These are phyloP conservation scores for Mycosphaerella arachidis DNA, from an alignment of 2,329 filamentous ascomycete species.

Conservation along the genomic window DNA sequence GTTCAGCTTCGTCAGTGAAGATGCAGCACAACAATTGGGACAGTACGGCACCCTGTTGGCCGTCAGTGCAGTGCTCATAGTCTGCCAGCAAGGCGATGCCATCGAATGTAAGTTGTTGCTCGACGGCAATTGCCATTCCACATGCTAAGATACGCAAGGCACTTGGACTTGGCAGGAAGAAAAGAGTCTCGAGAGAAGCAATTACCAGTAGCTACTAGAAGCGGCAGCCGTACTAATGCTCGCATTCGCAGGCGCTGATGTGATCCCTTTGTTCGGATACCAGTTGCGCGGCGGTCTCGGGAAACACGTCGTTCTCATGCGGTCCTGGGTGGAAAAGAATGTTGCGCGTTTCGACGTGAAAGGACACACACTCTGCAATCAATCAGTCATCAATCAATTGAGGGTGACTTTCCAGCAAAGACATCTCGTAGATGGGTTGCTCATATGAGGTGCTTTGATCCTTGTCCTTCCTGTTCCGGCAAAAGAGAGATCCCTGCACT, in stretches of 20 bases:
- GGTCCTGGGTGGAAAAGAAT: too few relatives aligned
- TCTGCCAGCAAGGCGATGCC: constrained; percentile 1
- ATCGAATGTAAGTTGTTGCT: background rate
- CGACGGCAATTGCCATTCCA: background rate
- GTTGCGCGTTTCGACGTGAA: too few relatives aligned
- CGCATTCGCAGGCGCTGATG: background rate
- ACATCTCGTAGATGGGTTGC: background rate
- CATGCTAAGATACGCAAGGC: background rate
- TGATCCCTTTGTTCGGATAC: background rate
- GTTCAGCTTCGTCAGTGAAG: constrained; percentile 2
- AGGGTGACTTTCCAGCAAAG: too few relatives aligned
- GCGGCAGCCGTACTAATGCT: background rate
- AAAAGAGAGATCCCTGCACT: background rate
- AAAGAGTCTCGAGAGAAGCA: background rate
- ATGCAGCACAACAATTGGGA: background rate
- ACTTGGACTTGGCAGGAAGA: constrained; percentile 4
- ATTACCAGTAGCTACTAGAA: background rate
- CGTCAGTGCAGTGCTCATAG: background rate
- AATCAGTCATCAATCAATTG: too few relatives aligned
- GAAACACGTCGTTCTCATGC: too few relatives aligned
- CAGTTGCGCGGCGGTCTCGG: too few relatives aligned
- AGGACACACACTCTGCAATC: too few relatives aligned
- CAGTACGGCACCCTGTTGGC: background rate
- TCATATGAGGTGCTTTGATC: background rate
- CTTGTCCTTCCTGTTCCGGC: background rate